Evolutionary conservation across 768 basidiomycete species (phyloP).

Genomic region (Porphyrellus cyaneotinctus): DNA sequence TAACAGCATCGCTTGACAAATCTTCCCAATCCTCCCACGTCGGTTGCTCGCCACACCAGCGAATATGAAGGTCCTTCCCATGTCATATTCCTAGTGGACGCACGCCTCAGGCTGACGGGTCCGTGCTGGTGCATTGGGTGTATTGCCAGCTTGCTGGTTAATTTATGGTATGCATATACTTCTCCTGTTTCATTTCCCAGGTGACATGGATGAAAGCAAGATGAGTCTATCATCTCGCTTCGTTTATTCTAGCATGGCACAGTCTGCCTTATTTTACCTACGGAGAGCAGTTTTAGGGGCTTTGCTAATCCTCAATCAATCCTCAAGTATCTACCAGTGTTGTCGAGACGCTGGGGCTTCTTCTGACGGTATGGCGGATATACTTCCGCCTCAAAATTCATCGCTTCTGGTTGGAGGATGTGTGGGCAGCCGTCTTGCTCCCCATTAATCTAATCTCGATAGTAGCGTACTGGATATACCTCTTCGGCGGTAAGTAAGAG

Average conservation of each 20-base stretch:
- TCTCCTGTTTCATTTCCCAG: not conserved
- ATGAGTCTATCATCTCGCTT: not conserved
- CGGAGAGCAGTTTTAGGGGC: no score
- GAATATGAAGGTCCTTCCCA: no score
- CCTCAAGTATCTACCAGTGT: not conserved
- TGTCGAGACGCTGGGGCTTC: conserved; percentile 9
- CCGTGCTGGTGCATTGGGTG: no score
- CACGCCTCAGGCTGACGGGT: no score
- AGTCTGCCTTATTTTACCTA: not conserved
- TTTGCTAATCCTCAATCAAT: not conserved
- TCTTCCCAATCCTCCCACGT: no score
- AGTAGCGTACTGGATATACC: not conserved
- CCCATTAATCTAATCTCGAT: not conserved
- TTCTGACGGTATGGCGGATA: conserved; percentile 17
- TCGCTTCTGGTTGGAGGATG: not conserved
- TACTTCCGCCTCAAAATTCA: conserved; percentile 11
- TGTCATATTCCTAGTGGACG: no score
- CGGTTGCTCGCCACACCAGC: no score
- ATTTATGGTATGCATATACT: not conserved
- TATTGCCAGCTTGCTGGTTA: no score
- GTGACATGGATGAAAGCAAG: not conserved
- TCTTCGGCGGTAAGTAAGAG: not conserved
- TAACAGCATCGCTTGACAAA: no score
- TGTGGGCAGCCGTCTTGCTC: not conserved
- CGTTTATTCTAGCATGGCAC: not conserved